These are phyloP conservation scores for Phytomonas sp. DNA, from an alignment of 208 protist genomes.

Conservation along the genomic window DNA sequence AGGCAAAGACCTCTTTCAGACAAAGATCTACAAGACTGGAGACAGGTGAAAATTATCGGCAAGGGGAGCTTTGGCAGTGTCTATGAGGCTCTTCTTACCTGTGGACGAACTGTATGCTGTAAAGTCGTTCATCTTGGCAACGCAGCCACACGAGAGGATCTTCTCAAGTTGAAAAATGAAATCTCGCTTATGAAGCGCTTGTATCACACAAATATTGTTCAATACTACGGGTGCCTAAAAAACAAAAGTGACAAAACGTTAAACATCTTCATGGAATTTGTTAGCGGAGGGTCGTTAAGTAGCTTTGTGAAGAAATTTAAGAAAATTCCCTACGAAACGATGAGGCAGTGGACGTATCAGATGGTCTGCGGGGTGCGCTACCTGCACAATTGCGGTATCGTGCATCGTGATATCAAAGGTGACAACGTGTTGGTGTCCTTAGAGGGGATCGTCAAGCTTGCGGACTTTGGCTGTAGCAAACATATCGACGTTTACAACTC, in stretches of 20 bases:
- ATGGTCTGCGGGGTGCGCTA: conserved; percentile 88
- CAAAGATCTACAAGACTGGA: conserved; percentile 62
- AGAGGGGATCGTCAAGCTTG: conserved; percentile 84
- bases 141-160: conserved; percentile 48
- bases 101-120: conserved; percentile 69
- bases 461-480: conserved; percentile 90
- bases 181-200: conserved; percentile 78
- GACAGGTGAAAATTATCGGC: conserved; percentile 62
- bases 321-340: conserved; percentile 52
- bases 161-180: conserved; percentile 77
- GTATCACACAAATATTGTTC: conserved; percentile 86
- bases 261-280: conserved; percentile 92
- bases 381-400: conserved; percentile 81
- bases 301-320: conserved; percentile 77
- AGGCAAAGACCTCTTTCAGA: conserved; percentile 36
- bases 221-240: conserved; percentile 84
- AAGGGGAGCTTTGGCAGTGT: conserved; percentile 84
- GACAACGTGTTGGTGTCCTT: conserved; percentile 85
- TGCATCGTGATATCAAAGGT: conserved; percentile 89
- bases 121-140: conserved; percentile 80
- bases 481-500: conserved; percentile 74
- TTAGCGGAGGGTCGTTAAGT: conserved; percentile 74
- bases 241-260: conserved; percentile 55
- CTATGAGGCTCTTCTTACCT: conserved; percentile 62
- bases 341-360: conserved; percentile 83